A percentile compares a stretch with the other conserved stretches of the same genome.
Evolutionary conservation across 345 rosid genomes (phyloP).

Genomic region (Salix exigua): DNA sequence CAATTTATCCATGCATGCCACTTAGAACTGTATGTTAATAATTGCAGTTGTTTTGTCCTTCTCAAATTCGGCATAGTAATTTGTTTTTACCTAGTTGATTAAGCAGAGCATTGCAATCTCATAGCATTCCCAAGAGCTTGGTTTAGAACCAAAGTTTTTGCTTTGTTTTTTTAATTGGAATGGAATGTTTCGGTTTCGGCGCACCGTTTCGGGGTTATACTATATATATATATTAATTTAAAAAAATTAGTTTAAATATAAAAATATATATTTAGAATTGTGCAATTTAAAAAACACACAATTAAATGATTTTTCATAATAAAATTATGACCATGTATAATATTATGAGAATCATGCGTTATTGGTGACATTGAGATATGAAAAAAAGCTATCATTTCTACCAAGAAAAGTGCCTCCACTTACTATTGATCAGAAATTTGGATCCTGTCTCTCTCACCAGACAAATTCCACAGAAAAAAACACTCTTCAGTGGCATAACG

Average conservation of each 20-base stretch:
- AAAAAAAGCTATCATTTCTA: background rate
- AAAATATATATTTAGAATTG: too few relatives aligned
- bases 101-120: background rate
- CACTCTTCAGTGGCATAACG: too few relatives aligned
- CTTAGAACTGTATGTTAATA: conserved; percentile 9
- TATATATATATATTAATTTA: too few relatives aligned
- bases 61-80: background rate
- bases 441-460: background rate
- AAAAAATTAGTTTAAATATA: too few relatives aligned
- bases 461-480: too few relatives aligned
- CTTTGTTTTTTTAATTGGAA: too few relatives aligned
- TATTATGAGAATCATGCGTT: background rate
- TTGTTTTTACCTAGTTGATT: background rate
- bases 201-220: too few relatives aligned
- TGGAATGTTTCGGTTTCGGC: too few relatives aligned
- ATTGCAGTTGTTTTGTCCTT: background rate
- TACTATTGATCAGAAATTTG: background rate
- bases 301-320: too few relatives aligned
- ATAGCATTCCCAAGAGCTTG: background rate
- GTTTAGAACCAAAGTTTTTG: background rate
- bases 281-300: too few relatives aligned
- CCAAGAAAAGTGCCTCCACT: background rate
- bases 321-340: too few relatives aligned
- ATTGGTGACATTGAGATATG: background rate
- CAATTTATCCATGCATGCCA: background rate